phyloP scores from a whole-genome alignment of 2,329 filamentous ascomycete genomes.

The Mycosphaerella arachidis region DNA sequence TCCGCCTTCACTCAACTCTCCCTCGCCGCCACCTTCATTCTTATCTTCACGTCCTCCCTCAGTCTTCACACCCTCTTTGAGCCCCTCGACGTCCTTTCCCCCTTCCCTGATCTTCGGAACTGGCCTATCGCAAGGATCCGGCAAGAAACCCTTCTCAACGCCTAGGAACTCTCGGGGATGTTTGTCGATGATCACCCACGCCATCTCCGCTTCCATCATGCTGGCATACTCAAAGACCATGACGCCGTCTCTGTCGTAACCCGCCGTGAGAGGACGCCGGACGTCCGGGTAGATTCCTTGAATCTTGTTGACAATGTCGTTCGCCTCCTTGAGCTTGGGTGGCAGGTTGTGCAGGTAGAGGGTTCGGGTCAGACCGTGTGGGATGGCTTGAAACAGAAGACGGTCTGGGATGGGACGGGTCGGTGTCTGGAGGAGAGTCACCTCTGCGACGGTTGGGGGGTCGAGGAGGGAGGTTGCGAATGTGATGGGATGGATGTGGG shows the following conservation, averaged over 20 bases:
- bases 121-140: constrained; percentile 1
- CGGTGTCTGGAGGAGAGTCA: not conserved
- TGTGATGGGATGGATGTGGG: constrained; percentile 3
- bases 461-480: not conserved
- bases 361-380: not conserved
- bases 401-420: not conserved
- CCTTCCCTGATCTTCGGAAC: not conserved
- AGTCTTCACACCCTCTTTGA: not conserved
- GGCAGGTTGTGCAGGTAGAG: not conserved
- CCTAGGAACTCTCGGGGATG: not conserved
- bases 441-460: not conserved
- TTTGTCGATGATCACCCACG: not conserved
- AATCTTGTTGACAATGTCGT: not conserved
- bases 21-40: not conserved
- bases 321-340: not conserved
- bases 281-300: not conserved
- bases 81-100: too few species aligned
- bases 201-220: not conserved
- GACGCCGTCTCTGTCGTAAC: not conserved
- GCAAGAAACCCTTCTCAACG: not conserved
- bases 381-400: not conserved
- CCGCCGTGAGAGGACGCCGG: not conserved
- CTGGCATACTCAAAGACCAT: constrained; percentile 3
- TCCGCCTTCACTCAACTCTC: not conserved
- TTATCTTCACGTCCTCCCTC: not conserved